phyloP scores from a whole-genome alignment of 345 rosid species.

The Erucastrum elatum region DNA sequence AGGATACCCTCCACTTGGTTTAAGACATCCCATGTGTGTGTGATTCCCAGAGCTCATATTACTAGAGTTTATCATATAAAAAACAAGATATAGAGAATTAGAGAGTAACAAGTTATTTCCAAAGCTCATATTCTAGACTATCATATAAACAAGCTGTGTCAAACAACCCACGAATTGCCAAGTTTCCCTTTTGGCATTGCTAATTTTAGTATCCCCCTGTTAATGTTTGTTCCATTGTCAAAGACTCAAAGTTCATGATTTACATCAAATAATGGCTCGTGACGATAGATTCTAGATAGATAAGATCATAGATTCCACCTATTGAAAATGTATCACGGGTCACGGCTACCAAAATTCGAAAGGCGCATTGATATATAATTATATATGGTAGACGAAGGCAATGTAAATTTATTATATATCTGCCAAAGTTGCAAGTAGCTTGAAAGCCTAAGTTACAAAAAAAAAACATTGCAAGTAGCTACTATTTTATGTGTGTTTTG shows the following conservation, averaged over 20 bases:
- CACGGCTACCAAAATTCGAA: background rate
- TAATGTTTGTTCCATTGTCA: background rate
- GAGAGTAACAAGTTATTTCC: background rate
- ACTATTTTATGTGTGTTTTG: background rate
- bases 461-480: background rate
- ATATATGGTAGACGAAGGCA: background rate
- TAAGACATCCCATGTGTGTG: background rate
- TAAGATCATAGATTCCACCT: background rate
- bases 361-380: background rate
- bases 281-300: constrained; percentile 5
- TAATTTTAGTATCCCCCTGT: background rate
- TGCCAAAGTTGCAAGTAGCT: background rate
- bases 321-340: background rate
- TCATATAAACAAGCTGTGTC: background rate
- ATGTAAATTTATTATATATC: background rate
- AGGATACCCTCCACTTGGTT: background rate
- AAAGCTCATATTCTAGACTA: background rate
- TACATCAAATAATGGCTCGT: background rate
- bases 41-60: too few relatives aligned
- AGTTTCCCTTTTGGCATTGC: background rate
- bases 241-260: background rate
- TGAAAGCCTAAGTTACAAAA: too few relatives aligned
- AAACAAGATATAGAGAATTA: background rate
- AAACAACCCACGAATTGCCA: too few relatives aligned
- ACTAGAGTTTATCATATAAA: too few relatives aligned